Evolutionary conservation across 495 filamentous ascomycete genomes (phyloP).

Genomic region (Ramalina peruviana): DNA sequence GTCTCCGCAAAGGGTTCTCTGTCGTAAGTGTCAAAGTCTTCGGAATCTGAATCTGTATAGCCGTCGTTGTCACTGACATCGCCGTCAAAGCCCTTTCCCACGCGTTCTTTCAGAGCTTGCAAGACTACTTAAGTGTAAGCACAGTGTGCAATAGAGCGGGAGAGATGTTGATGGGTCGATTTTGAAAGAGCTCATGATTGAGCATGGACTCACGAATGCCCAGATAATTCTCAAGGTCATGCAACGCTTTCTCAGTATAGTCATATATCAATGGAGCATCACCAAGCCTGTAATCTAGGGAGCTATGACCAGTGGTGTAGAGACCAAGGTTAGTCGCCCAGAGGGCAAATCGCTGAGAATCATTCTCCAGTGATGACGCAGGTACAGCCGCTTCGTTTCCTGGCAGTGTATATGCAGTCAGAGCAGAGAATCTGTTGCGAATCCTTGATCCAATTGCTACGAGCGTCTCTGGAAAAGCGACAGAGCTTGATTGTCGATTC

Average conservation of each 20-base stretch:
- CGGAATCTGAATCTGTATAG: background rate
- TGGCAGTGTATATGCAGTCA: too few species aligned
- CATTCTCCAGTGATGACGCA: background rate
- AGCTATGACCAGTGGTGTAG: constrained; percentile 13
- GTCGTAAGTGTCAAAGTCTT: constrained; percentile 1
- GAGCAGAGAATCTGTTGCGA: too few species aligned
- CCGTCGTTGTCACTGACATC: background rate
- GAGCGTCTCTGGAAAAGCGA: too few species aligned
- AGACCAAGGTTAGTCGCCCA: constrained; percentile 18
- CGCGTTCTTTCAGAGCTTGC: background rate
- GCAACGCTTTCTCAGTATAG: background rate
- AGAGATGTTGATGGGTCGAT: background rate
- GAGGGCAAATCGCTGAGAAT: constrained; percentile 15
- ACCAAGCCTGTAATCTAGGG: constrained; percentile 18
- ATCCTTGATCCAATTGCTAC: too few species aligned
- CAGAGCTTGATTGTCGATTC: too few species aligned
- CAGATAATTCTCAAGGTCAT: background rate
- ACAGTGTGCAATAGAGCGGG: background rate
- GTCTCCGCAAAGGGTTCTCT: background rate
- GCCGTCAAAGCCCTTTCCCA: background rate
- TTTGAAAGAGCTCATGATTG: too few species aligned
- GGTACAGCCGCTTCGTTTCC: too few species aligned
- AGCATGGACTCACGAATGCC: background rate
- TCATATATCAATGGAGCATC: constrained; percentile 9
- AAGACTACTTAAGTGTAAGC: background rate